Base-by-base conservation (phyloP, 2,329 filamentous ascomycete species). In the Rhinocladiella similis region DNA sequence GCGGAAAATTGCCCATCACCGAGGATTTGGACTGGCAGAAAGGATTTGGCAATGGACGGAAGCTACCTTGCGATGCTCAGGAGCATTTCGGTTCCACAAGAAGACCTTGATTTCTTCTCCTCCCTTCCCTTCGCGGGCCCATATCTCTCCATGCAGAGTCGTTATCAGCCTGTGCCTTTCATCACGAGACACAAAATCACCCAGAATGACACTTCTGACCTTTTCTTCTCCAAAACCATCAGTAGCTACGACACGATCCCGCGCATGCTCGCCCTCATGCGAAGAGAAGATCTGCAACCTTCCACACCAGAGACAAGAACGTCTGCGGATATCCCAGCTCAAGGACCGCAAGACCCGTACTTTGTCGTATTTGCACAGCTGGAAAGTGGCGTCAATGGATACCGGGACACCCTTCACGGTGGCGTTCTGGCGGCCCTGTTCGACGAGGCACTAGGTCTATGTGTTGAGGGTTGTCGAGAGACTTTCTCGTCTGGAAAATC, bases 391-490 rank as follows among this genome's bases (percentile, higher is more conserved):
- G 22, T 64, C 12, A 27, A 27, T 7, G 25, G 25, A 27, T 27
- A 27, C 25, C 25, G 25, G 25, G 25, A 27, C 25, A 27, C 25
- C 7, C 25, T 27, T 7, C 25, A 27, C 7, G 25, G 25, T 7
- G 64, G 64, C 12, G 53, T 65, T 7, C 29, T 66, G 9, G 59
- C 61, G 29, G 33, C 64, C 14, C 41, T 66, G 55, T 42, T 66
- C 18, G 64, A 66, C 39, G 63, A 65, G 50, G 53, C 48, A 18
- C 19, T 64, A 2, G 54, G 57, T 16, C 35, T 64, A 13, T 62
- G 59, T 51, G 62, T 55, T 3, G 59, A 62, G 41, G 19, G 22
- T 35, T 49, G 43, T 7, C 42, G 51, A 14, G 35, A 54, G 10
- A 9, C 29, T 9, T 2, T 2, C 5, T 9, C 5, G 4, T 7